Base-by-base conservation (phyloP, 1,139 yeast species). In the Pichia sp. region DNA sequence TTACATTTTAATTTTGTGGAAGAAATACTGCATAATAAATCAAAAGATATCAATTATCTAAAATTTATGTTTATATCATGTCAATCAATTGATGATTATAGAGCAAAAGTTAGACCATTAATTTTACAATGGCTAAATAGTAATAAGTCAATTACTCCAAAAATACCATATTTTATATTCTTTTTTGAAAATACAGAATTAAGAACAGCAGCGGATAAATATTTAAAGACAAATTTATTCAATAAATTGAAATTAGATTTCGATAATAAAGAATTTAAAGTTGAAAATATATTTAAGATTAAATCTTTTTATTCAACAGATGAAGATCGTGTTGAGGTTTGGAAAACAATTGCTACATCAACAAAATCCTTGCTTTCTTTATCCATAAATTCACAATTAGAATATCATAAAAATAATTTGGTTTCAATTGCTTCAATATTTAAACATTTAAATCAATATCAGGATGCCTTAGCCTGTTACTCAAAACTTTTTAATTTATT, bases 101-200 rank as follows among this genome's bases (percentile, higher is more conserved):
- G 95, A 52, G 66, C 82, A 1, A 85, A 82, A 55, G 89, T 83
- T 0, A 73, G 98, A 40, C 95, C 95, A 1, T 69, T 87, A 55
- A 76, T 90, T 29, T 72, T 74, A 44, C 95, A 85, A 57, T 92
- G 98, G 98, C 68, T 86, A 31, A 69, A 70, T 42, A 65, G 72
- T 41, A 76, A 82, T 39, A 67, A 60, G 45, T 64, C 57, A 37
- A 63, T 57, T 36, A 65, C 68, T 49, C 74, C 75, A 33, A 72
- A 74, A 1, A 65, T 80, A 9, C 86, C 82, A 48, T 84, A 92
- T 85, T 68, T 78, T 53, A 71, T 87, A 20, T 64, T 87, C 0
- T 70, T 78, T 46, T 78, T 74, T 55, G 74, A 70, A 29, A 62
- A 64, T 27, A 70, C 71, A 39, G 58, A 56, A 25, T 37, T 41